Evolutionary conservation across 1,139 yeast genomes (phyloP).

Genomic region (Blastobotrys apis): DNA sequence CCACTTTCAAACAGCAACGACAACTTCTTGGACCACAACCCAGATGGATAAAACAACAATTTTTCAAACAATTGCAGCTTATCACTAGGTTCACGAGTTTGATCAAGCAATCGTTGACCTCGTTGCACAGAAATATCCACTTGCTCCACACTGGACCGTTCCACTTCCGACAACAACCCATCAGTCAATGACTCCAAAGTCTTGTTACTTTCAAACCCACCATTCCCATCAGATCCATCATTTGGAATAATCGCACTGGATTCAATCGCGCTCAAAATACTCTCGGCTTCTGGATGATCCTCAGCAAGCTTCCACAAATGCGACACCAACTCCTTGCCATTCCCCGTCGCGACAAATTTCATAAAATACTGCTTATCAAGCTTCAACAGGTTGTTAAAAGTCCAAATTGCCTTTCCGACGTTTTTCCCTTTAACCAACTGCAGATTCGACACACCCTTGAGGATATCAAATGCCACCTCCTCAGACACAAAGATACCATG

Average conservation of each 20-base stretch:
- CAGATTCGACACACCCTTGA: slow-evolving; percentile 18
- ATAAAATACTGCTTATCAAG: slow-evolving; percentile 18
- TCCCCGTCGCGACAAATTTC: slow-evolving; percentile 18
- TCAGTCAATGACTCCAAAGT: slow-evolving; percentile 19
- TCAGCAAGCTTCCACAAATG: slow-evolving; percentile 20
- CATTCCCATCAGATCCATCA: slow-evolving; percentile 5
- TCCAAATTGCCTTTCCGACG: slow-evolving; percentile 18
- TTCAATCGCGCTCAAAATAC: slow-evolving; percentile 18
- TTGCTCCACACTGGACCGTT: slow-evolving; percentile 18
- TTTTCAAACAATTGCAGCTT: slow-evolving; percentile 17
- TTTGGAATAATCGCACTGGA: slow-evolving; percentile 15
- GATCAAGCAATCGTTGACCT: slow-evolving; percentile 18
- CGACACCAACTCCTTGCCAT: slow-evolving; percentile 21
- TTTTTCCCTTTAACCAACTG: slow-evolving; percentile 18
- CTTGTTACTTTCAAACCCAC: slow-evolving; percentile 13
- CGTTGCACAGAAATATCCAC: slow-evolving; percentile 20
- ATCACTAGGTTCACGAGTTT: slow-evolving; percentile 14
- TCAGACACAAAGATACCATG: slow-evolving; percentile 23
- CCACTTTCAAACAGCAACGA: slow-evolving; percentile 11
- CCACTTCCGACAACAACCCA: slow-evolving; percentile 19
- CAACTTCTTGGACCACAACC: slow-evolving; percentile 15
- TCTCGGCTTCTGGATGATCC: slow-evolving; percentile 19
- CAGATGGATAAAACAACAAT: slow-evolving; percentile 16
- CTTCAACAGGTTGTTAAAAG: slow-evolving; percentile 17
- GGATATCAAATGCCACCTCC: slow-evolving; percentile 19